A percentile compares a stretch with the other conserved stretches of the same genome.
Evolutionary conservation across 148 eudicot species (phyloP).

Genomic region (Linanthus parryae): DNA sequence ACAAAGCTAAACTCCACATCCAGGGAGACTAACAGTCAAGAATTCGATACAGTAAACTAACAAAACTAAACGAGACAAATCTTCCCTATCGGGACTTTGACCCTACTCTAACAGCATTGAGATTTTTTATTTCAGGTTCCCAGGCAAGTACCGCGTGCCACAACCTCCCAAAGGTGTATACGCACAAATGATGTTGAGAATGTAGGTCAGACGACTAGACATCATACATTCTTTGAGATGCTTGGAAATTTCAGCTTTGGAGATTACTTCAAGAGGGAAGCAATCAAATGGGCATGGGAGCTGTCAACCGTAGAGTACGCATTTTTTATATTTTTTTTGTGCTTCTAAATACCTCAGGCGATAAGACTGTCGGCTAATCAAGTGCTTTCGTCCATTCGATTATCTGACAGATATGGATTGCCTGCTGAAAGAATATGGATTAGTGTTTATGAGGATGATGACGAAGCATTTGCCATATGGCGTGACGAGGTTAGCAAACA

Average conservation of each 20-base stretch:
- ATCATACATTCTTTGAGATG: constrained; percentile 98
- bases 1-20: too few species aligned
- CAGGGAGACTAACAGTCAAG: too few species aligned
- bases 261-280: constrained; percentile 95
- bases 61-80: too few species aligned
- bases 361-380: not conserved
- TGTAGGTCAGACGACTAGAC: constrained; percentile 92
- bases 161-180: constrained; percentile 92
- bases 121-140: constrained; percentile 48
- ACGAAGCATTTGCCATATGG: constrained; percentile 88
- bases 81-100: not conserved
- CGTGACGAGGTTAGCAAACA: constrained; percentile 56
- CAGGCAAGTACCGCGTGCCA: constrained; percentile 75
- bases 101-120: constrained; percentile 1
- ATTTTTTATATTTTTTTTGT: too few species aligned
- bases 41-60: too few species aligned
- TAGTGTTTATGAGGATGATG: constrained; percentile 89
- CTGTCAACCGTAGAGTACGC: constrained; percentile 81
- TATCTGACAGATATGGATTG: constrained; percentile 53
- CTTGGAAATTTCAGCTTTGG: constrained; percentile 98
- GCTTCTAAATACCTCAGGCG: too few species aligned
- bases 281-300: constrained; percentile 98
- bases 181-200: constrained; percentile 96
- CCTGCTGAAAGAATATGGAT: constrained; percentile 76
- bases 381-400: not conserved